Conservation (phyloP, 148 eudicot species). For the Fagopyrum tataricum region DNA sequence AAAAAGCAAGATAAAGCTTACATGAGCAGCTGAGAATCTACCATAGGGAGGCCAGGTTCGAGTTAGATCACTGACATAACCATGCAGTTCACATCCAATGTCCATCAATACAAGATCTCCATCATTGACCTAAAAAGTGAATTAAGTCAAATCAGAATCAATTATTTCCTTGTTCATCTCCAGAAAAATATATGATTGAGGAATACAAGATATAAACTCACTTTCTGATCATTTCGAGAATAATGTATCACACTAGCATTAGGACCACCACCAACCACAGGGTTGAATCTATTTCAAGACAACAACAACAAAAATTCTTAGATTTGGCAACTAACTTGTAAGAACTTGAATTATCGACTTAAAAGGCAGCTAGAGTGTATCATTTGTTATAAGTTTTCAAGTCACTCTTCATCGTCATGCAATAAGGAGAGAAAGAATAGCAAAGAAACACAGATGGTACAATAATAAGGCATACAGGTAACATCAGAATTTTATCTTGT, state of each 20-base stretch:
- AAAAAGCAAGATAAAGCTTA: slow-evolving; percentile 25
- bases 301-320: slow-evolving; percentile 11
- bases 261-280: slow-evolving; percentile 95
- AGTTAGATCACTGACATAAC: slow-evolving; percentile 93
- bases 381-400: background rate
- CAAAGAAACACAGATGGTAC: background rate
- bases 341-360: background rate
- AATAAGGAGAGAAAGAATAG: background rate
- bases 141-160: slow-evolving; percentile 1
- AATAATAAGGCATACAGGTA: background rate
- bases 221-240: slow-evolving; percentile 85
- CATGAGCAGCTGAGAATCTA: slow-evolving; percentile 59
- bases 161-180: background rate
- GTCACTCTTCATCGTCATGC: background rate
- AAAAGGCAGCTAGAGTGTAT: background rate
- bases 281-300: slow-evolving; percentile 55
- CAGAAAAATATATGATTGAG: background rate
- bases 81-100: slow-evolving; percentile 87
- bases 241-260: slow-evolving; percentile 91
- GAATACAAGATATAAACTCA: slow-evolving; percentile 28
- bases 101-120: slow-evolving; percentile 90
- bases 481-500: background rate
- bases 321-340: background rate
- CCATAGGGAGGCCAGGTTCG: slow-evolving; percentile 97
- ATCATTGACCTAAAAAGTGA: slow-evolving; percentile 46